Evolutionary conservation across 108 stramenopile species (phyloP), one percentile per base, ranked within the genome.

Genomic region (Cyclostephanos tholiformis): DNA sequence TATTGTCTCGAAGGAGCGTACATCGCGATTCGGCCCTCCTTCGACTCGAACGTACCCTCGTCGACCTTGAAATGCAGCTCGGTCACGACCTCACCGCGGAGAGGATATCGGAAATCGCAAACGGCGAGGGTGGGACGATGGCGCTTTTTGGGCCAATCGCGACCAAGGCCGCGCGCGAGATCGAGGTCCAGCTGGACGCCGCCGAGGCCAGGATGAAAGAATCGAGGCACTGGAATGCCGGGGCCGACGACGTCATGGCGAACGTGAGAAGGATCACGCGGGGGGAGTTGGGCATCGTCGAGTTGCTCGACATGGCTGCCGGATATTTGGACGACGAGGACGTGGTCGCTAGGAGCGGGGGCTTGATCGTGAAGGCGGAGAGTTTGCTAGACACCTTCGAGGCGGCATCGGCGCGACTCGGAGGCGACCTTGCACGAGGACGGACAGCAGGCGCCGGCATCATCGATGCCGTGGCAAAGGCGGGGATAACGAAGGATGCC

Each of bases 91-190:
- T 93, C 63, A 84, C 85, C 25, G 84, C 92, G 2, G 80, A 88
- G 66, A 86, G 90, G 52, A 92, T 96, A 79, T 88, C 91, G 19
- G 64, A 84, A 4, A 59, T 96, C 32, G 92, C 90, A 22, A 77
- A 84, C 19, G 92, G 92, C 46, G 89, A 92, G 66, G 91, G 87
- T 43, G 91, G 91, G 20, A 91, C 95, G 17, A 79, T 85, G 53
- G 87, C 90, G 12, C 65, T 96, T 22, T 96, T 96, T 74, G 75
- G 92, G 69, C 95, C 95, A 2, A 86, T 96, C 69, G 91, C 92
- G 63, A 88, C 84, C 53, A 84, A 74, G 55, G 92, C 92, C n/a
- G 82, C 88, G 20, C 84, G 86, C 55, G 92, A 96, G 58, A 93
- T 96, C 65, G 90, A 90, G 50, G 82, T 82, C 26, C 92, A 96